These are phyloP conservation scores for Tolypocladium inflatum DNA, from an alignment of 2,329 filamentous ascomycete genomes.

Conservation along the genomic window DNA sequence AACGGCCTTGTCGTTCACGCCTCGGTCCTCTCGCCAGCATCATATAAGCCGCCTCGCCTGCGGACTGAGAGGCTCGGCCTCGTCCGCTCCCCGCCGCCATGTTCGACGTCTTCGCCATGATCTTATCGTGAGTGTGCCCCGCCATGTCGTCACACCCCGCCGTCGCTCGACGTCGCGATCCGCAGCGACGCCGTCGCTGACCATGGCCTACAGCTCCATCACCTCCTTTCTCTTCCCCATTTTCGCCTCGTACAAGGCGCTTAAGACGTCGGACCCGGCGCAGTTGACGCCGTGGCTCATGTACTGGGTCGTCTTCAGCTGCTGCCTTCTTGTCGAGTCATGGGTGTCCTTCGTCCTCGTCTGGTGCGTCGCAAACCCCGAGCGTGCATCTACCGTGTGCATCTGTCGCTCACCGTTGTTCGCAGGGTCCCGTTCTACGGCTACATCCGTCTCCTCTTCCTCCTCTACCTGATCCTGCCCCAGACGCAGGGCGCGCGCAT, in stretches of 20 bases:
- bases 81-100: slow-evolving; percentile 33
- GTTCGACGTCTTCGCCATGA: slow-evolving; percentile 70
- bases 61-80: slow-evolving; percentile 17
- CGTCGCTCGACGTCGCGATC: not conserved
- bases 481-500: slow-evolving; percentile 88
- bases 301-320: slow-evolving; percentile 94
- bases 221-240: slow-evolving; percentile 89
- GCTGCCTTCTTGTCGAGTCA: slow-evolving; percentile 72
- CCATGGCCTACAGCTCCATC: slow-evolving; percentile 52
- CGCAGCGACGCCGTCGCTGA: not conserved
- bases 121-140: slow-evolving; percentile 56
- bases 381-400: not conserved
- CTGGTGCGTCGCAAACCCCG: slow-evolving; percentile 43
- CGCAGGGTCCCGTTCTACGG: slow-evolving; percentile 82
- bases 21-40: not conserved
- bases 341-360: slow-evolving; percentile 80
- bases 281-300: slow-evolving; percentile 95
- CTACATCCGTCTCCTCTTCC: slow-evolving; percentile 77
- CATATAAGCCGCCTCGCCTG: not conserved
- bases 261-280: slow-evolving; percentile 83
- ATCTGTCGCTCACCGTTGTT: not conserved
- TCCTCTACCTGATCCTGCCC: slow-evolving; percentile 92
- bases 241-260: slow-evolving; percentile 95
- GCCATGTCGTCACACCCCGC: slow-evolving; percentile 10
- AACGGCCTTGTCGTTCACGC: not conserved